These are phyloP conservation scores for Globisporangium carolinianum DNA, from an alignment of 352 stramenopile species.

Conservation along the genomic window DNA sequence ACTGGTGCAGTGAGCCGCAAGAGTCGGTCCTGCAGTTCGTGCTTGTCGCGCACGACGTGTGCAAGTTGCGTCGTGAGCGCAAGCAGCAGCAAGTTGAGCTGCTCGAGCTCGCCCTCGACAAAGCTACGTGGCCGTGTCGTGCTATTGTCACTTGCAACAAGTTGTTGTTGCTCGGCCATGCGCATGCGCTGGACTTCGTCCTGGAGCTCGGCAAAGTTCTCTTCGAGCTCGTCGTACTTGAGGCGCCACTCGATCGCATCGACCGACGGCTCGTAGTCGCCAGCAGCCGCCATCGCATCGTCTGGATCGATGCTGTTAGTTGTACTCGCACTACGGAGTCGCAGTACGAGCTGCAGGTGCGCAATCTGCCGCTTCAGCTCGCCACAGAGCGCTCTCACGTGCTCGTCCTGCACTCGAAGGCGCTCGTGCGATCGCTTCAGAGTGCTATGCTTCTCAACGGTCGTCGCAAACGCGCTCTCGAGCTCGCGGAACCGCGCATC, in stretches of 20 bases:
- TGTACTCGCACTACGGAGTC: conserved; percentile 14
- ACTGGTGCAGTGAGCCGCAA: conserved; percentile 11
- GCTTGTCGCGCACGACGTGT: conserved; percentile 65
- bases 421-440: conserved; percentile 51
- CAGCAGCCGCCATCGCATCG: conserved; percentile 13
- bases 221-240: conserved; percentile 78
- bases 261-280: conserved; percentile 52
- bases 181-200: conserved; percentile 28
- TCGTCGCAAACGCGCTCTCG: conserved; percentile 48
- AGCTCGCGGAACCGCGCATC: conserved; percentile 48
- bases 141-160: background rate
- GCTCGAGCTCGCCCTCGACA: conserved; percentile 33
- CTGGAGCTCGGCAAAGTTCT: conserved; percentile 46
- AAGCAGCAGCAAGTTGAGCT: conserved; percentile 63
- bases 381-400: conserved; percentile 38
- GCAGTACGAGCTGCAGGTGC: conserved; percentile 54
- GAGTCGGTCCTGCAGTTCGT: conserved; percentile 53
- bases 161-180: conserved; percentile 3
- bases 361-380: conserved; percentile 55
- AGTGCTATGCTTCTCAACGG: conserved; percentile 52
- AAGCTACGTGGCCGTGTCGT: background rate
- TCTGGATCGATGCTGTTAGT: background rate
- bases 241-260: conserved; percentile 80
- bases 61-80: conserved; percentile 59
- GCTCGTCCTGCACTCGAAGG: conserved; percentile 42